Evolutionary conservation across 805 yeast genomes (phyloP).

Genomic region (Wickerhamiella australiensis): DNA sequence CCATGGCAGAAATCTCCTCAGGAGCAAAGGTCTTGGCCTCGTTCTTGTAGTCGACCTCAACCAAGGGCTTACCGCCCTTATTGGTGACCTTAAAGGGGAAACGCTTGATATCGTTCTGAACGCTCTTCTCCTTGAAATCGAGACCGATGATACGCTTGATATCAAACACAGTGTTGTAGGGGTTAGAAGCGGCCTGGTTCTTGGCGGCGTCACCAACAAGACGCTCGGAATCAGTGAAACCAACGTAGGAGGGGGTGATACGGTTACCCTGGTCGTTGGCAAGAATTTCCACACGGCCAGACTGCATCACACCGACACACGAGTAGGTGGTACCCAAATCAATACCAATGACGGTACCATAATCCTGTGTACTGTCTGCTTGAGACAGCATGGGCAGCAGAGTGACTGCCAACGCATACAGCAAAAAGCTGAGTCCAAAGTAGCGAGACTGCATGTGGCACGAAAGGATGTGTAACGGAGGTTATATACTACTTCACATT

Average conservation of each 20-base stretch:
- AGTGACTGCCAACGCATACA: constrained; percentile 28
- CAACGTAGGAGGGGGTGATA: constrained; percentile 91
- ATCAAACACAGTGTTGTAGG: constrained; percentile 75
- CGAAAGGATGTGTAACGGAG: neutral
- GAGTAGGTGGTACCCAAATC: constrained; percentile 97
- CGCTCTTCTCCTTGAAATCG: constrained; percentile 62
- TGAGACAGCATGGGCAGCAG: constrained; percentile 28
- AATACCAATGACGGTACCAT: constrained; percentile 65
- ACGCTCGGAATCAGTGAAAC: constrained; percentile 84
- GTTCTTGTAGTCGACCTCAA: constrained; percentile 61
- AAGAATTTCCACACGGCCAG: constrained; percentile 80
- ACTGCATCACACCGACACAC: constrained; percentile 81
- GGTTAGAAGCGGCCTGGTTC: constrained; percentile 87
- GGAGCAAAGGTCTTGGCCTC: constrained; percentile 73
- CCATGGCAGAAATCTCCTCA: constrained; percentile 88
- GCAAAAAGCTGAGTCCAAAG: constrained; percentile 19
- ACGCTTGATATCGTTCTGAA: constrained; percentile 71
- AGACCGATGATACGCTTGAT: constrained; percentile 86
- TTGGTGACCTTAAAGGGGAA: constrained; percentile 63
- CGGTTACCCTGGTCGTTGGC: constrained; percentile 97
- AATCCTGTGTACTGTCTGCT: constrained; percentile 29
- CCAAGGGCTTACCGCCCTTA: constrained; percentile 71
- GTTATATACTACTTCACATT: neutral
- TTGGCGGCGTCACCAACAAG: constrained; percentile 94
- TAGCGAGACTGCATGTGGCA: constrained; percentile 7